Base-by-base conservation (phyloP, 106 monocot species). In the Posidonia australis region DNA sequence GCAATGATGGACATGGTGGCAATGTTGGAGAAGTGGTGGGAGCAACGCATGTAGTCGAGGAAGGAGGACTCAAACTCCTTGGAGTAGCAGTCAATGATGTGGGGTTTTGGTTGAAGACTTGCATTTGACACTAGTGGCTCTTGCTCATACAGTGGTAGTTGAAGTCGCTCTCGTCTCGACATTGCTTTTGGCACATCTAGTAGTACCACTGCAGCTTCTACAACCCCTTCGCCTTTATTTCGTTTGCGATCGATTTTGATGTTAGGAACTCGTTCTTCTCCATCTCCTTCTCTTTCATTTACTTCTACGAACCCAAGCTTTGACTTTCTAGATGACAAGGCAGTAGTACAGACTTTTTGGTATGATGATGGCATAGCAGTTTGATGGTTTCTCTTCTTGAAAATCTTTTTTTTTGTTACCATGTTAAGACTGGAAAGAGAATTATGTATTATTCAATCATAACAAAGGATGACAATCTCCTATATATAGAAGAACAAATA, bases 111-210 rank as follows among this genome's bases (percentile, higher is more conserved):
- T 90, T 87, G 52, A 96, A 96, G 51, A 96, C 74, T 82, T 90
- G 90, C 96, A 96, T 96, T 84, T 96, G 96, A 32, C 90, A 86
- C 78, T 96, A 90, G 76, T 96, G 96, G 68, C 63, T 54, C 77
- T 96, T 90, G 73, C 82, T 80, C 80, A 96, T 60, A 86, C 96
- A 96, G 74, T 94, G 94, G 74, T 89, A 94, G 76, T 94, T 94
- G 80, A 94, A 94, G 1, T 89, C 94, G 54, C 89, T 94, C 84
- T 94, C 94, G 66, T 94, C 94, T 21, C 94, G 86, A 78, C 94
- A 94, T 65, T 94, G 94, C 79, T 94, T 94, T 78, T 94, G 86
- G 74, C 94, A 94, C 94, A 94, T 94, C 83, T 94, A 89, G 82
- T 89, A 94, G 80, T 94, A 94, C 94, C 94, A 94, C 24, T 89